Evolutionary conservation across 1,284 basidiomycete species (phyloP), one percentile per base, ranked within the genome.

Genomic region (Rhodotorula sp.): DNA sequence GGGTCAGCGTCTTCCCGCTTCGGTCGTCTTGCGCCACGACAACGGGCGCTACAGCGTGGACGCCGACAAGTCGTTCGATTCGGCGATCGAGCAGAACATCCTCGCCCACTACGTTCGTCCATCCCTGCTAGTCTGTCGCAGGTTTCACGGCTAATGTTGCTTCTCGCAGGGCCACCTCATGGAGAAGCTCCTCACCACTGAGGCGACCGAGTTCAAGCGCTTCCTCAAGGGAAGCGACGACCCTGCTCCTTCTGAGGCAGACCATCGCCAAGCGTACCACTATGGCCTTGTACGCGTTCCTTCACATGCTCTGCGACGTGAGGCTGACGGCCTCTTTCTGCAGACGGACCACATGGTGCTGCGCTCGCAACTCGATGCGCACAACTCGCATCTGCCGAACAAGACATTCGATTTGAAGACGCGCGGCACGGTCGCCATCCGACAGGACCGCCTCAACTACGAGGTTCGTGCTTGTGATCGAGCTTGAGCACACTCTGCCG

Each of bases 341-440:
- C 77, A 93, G 90, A 89, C 88, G 3, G 83, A 87, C 4, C 86
- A 86, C 17, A 89, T 98, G 73, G 84, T 98, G 59, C 93, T 97
- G 90, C 91, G 96, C 23, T 97, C 94, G 1, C 96, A 99, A 81
- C 86, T 99, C 16, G 96, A 99, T 80, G 95, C 93, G 78, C 82
- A 88, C 2, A 91, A 98, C 79, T 78, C 82, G 49, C 86, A 91
- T 46, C 82, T 99, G 25, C 95, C 95, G 1, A 89, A 89, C 0
- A 92, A 92, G 42, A 89, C 96, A 0, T 99, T 99, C 77, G 96
- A 99, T 80, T 89, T 99, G 81, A 99, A 99, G 82, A 98, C 96
- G 0, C 87, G 95, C 54, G 94, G 94, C 0, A 90, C 89, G 50
- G 82, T 92, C 49, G 88, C 92, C 1, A 89, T 98, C 61, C 89